These are phyloP conservation scores for Rhizophora apiculata DNA, from an alignment of 345 rosid genomes.

Conservation along the genomic window DNA sequence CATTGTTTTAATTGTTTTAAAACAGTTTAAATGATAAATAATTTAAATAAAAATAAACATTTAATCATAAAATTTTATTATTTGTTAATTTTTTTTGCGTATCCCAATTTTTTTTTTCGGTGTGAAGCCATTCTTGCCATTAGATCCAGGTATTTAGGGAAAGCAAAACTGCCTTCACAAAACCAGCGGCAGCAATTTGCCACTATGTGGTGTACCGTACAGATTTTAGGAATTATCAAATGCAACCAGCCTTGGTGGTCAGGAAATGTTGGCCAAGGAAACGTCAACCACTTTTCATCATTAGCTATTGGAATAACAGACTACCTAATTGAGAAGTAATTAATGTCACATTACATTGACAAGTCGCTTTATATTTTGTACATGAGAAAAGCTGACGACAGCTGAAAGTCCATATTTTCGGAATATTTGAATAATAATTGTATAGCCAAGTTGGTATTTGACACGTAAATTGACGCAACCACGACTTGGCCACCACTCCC, in stretches of 20 bases:
- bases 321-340: not conserved
- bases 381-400: no score
- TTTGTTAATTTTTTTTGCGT: no score
- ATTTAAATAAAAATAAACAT: no score
- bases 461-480: no score
- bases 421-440: no score
- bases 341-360: not conserved
- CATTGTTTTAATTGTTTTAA: no score
- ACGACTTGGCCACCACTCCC: no score
- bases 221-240: not conserved
- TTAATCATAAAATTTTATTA: no score
- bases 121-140: not conserved
- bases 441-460: no score
- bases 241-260: not conserved
- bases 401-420: no score
- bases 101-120: no score
- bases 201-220: not conserved
- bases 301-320: not conserved
- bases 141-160: slow-evolving; percentile 14
- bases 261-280: not conserved
- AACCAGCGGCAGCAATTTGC: slow-evolving; percentile 1
- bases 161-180: slow-evolving; percentile 5
- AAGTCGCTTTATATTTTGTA: not conserved
- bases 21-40: no score
- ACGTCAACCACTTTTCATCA: not conserved